Evolutionary conservation across 176 grass and related monocot species (phyloP).

Genomic region (Tillandsia fasciculata): DNA sequence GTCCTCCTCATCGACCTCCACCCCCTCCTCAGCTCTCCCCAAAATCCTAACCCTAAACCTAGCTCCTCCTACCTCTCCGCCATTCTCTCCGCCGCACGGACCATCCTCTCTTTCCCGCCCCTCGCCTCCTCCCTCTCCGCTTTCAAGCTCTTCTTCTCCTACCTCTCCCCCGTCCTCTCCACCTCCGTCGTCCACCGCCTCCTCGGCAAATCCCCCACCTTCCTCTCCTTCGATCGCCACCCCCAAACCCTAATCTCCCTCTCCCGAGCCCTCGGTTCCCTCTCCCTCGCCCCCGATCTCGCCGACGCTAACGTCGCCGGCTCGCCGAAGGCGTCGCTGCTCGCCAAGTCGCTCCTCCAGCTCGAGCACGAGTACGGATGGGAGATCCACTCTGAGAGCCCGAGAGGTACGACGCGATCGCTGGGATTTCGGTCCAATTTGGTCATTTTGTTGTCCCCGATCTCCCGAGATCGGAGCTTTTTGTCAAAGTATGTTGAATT

Average conservation of each 20-base stretch:
- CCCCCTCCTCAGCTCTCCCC: constrained; percentile 20
- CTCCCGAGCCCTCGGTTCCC: constrained; percentile 21
- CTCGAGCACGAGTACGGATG: constrained; percentile 66
- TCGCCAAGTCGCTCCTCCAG: constrained; percentile 57
- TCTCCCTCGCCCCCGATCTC: constrained; percentile 11
- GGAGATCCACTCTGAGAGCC: constrained; percentile 16
- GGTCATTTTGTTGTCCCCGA: constrained; percentile 39
- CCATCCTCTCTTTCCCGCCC: constrained; percentile 11
- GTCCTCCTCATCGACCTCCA: constrained; percentile 62
- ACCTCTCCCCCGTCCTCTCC: constrained; percentile 46
- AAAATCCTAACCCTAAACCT: constrained; percentile 2
- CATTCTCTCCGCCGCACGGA: constrained; percentile 34
- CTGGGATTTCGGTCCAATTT: constrained; percentile 32
- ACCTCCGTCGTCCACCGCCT: constrained; percentile 23
- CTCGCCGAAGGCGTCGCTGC: constrained; percentile 23
- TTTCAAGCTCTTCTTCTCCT: constrained; percentile 45
- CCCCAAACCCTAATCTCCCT: constrained; percentile 37
- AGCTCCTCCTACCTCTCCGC: constrained; percentile 23
- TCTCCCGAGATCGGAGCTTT: constrained; percentile 19
- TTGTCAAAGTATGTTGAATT: constrained; percentile 13
- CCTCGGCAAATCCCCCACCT: constrained; percentile 28
- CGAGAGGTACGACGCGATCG: background rate
- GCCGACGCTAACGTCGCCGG: background rate
- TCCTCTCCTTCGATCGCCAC: constrained; percentile 58
- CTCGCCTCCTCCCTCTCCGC: constrained; percentile 58